Evolutionary conservation across 2,329 filamentous ascomycete genomes (phyloP), one percentile per base, ranked within the genome.

Genomic region (Diaporthe longicolla): DNA sequence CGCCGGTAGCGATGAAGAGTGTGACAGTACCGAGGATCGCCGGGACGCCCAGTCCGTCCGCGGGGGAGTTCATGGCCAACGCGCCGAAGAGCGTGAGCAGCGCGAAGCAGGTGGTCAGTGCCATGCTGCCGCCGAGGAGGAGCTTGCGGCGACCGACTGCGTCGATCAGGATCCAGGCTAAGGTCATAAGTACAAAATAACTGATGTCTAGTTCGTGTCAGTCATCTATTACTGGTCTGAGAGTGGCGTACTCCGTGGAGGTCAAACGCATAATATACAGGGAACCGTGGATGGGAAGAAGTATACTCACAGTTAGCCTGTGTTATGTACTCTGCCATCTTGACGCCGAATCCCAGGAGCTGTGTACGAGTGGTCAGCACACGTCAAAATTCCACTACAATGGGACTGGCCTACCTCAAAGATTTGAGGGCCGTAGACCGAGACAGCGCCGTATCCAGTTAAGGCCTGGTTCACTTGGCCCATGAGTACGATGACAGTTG

Each of bases 381-480:
- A 9, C 6, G 17, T 29, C 61, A 32, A 11, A 7, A 40, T n/a
- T 15, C 19, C 7, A 13, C 17, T 1, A 24, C 48, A 6, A 19
- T 1, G 7, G 50, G 21, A 21, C 3, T 5, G 24, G 26, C 74
- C 59, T 43, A 73, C 74, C 54, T 75, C 86, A 79, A 92, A 92
- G 70, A 92, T 91, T 76, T 92, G 90, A 3, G 89, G 89, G 0
- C 90, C 90, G 73, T 92, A 92, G 3, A 92, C 89, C 24, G 87
- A 89, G 3, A 92, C 88, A 0, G 90, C 90, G 3, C 89, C 89
- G 71, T 90, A 90, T 11, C 88, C 87, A 0, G 88, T 89, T 68
- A 90, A 80, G 1, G 88, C 88, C 79, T 92, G 90, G 77, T 91
- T 91, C 77, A 91, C 80, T 79, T 92, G 89, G 0, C 89, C 89